These are phyloP conservation scores for Oidium heveae DNA, from an alignment of 2,329 filamentous ascomycete species.

Conservation along the genomic window DNA sequence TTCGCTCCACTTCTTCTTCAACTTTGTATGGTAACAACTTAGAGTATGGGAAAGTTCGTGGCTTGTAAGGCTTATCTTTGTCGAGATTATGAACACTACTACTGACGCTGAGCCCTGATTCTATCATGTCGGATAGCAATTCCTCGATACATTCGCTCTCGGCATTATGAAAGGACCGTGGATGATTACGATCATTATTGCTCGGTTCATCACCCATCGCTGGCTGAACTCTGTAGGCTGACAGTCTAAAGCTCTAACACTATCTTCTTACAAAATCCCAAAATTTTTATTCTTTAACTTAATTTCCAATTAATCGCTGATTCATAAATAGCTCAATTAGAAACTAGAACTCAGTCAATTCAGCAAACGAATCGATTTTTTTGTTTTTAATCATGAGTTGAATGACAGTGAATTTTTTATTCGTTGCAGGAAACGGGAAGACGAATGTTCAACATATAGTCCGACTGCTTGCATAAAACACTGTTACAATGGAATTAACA, in stretches of 20 bases:
- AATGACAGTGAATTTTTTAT: too few relatives aligned
- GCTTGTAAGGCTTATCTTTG: constrained; percentile 41
- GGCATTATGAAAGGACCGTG: constrained; percentile 1
- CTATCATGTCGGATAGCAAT: constrained; percentile 64
- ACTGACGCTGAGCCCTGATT: constrained; percentile 40
- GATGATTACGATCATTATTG: constrained; percentile 10
- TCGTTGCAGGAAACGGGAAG: too few relatives aligned
- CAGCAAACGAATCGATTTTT: too few relatives aligned
- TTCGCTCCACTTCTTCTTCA: constrained; percentile 55
- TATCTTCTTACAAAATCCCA: too few relatives aligned
- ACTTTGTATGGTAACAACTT: constrained; percentile 69
- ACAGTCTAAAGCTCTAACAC: background rate
- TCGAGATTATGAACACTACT: constrained; percentile 21
- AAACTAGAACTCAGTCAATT: too few relatives aligned
- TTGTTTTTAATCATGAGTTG: too few relatives aligned
- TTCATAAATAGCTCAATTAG: too few relatives aligned
- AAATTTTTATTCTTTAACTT: too few relatives aligned
- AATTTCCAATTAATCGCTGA: too few relatives aligned
- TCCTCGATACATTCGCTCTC: constrained; percentile 20
- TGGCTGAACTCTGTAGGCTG: background rate
- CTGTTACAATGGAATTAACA: too few relatives aligned
- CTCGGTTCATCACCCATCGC: constrained; percentile 2
- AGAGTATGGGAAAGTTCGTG: constrained; percentile 84
- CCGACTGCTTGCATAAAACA: too few relatives aligned
- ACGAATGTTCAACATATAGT: too few relatives aligned